A percentile compares a stretch with the other conserved stretches of the same genome.
Conservation (phyloP, 2,329 filamentous ascomycete species). For the Amylocarpus encephaloides region DNA sequence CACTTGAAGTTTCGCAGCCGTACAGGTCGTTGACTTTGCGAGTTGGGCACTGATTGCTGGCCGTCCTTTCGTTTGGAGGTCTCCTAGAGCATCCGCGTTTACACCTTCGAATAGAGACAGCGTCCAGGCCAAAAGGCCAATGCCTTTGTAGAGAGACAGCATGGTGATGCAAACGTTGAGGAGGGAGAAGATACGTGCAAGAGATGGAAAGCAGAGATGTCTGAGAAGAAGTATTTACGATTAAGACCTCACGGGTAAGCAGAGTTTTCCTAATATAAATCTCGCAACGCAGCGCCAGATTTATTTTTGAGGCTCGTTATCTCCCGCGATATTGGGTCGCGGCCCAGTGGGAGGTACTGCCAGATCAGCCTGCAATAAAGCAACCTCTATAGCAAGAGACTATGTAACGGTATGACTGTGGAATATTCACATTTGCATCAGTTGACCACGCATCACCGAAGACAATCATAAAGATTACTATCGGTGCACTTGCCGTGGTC, state of each 20-base stretch:
- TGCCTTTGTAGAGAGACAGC: conserved; percentile 7
- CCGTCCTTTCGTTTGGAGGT: conserved; percentile 17
- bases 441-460: conserved; percentile 2
- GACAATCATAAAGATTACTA: neutral
- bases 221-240: too few species aligned
- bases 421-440: conserved; percentile 1
- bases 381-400: neutral
- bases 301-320: neutral
- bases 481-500: neutral
- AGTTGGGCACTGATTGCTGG: conserved; percentile 16
- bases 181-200: neutral
- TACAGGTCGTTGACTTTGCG: conserved; percentile 16
- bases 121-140: conserved; percentile 3
- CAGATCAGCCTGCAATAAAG: neutral
- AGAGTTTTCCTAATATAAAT: too few species aligned
- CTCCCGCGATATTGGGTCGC: too few species aligned
- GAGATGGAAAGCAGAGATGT: too few species aligned
- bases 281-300: neutral
- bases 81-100: conserved; percentile 13
- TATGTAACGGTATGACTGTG: conserved; percentile 4
- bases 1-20: conserved; percentile 10
- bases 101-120: conserved; percentile 4
- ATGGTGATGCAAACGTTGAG: conserved; percentile 2
- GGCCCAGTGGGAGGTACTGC: neutral
- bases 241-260: too few species aligned